Percentiles rank a stretch among this genome's conserved stretches.
Conservation (phyloP, 2,329 filamentous ascomycete species). For the Penicillium olsonii region DNA sequence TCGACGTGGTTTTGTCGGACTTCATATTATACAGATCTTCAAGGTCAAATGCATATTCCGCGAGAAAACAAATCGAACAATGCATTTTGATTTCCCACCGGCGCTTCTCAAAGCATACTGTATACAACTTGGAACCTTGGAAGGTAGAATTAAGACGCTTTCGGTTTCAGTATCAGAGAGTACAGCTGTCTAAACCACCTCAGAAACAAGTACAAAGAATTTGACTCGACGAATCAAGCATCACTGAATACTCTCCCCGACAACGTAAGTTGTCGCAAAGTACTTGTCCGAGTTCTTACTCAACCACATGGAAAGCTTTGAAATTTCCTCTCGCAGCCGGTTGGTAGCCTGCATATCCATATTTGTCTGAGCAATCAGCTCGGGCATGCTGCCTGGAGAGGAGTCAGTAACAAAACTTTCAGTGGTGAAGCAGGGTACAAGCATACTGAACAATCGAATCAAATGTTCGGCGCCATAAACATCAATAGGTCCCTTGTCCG, state of each 20-base stretch:
- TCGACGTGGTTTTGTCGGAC: too few relatives aligned
- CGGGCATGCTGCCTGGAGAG: constrained; percentile 75
- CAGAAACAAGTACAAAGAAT: too few relatives aligned
- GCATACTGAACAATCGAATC: constrained; percentile 80
- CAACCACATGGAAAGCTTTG: constrained; percentile 84
- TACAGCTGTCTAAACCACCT: too few relatives aligned
- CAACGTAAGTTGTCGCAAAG: constrained; percentile 58
- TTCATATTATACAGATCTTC: too few relatives aligned
- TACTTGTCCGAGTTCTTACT: constrained; percentile 74
- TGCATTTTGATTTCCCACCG: not conserved
- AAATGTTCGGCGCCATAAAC: constrained; percentile 94
- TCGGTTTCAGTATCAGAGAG: too few relatives aligned
- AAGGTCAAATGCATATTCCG: too few relatives aligned
- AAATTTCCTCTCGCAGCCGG: constrained; percentile 83
- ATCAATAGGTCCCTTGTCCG: constrained; percentile 72
- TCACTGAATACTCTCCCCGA: constrained; percentile 40
- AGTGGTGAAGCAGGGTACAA: not conserved
- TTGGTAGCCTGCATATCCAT: constrained; percentile 93
- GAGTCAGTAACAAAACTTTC: constrained; percentile 9
- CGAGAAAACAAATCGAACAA: not conserved
- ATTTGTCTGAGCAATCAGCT: constrained; percentile 94
- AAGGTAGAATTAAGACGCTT: too few relatives aligned
- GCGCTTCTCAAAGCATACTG: not conserved
- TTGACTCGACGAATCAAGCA: not conserved
- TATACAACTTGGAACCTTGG: too few relatives aligned